Base-by-base conservation (phyloP, 2,329 filamentous ascomycete genomes). In the Myriangium duriaei region DNA sequence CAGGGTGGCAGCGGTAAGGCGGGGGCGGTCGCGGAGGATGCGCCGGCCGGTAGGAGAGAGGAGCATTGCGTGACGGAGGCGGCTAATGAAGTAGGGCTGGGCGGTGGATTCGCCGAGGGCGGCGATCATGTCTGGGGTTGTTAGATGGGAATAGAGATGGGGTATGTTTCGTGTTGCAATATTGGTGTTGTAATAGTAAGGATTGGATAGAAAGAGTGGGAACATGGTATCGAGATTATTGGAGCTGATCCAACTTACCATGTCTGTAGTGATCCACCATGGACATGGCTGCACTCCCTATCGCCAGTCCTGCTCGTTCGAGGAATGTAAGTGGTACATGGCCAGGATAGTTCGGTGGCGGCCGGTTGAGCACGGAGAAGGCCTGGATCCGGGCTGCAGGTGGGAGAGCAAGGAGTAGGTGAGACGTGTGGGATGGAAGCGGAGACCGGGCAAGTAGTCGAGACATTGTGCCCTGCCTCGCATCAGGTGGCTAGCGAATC, bases 81-180 rank as follows among this genome's bases (percentile, higher is more conserved):
- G 82, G 61, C 83, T 76, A 60, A 95, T 87, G 65, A 96, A 95
- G 70, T 86, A 94, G 10, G 91, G 91, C 7, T 87, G 85, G 14
- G 87, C 85, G 3, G 91, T 96, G 17, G 87, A 79, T 68, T 98
- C 91, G 54, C 87, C 88, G n/a, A 93, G 74, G 21, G 85, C 75
- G 21, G 91, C 91, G 50, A 98, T 92, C 48, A 98, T 76, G 64
- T 98, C 91, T 84, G 51, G 10, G 5, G 9, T 9, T n/a, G 17
- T 36, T 11, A 30, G 14, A n/a, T n/a, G n/a, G n/a, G n/a, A n/a
- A n/a, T n/a, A n/a, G n/a, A n/a, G n/a, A n/a, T n/a, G n/a, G n/a
- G n/a, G n/a, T n/a, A n/a, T n/a, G n/a, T n/a, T 39, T 30, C 41
- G 30, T 12, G 11, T 14, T 13, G 11, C 7, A 19, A 31, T 29